Base-by-base conservation (phyloP, 1,284 basidiomycete species). In the Ustilago bromivora region DNA sequence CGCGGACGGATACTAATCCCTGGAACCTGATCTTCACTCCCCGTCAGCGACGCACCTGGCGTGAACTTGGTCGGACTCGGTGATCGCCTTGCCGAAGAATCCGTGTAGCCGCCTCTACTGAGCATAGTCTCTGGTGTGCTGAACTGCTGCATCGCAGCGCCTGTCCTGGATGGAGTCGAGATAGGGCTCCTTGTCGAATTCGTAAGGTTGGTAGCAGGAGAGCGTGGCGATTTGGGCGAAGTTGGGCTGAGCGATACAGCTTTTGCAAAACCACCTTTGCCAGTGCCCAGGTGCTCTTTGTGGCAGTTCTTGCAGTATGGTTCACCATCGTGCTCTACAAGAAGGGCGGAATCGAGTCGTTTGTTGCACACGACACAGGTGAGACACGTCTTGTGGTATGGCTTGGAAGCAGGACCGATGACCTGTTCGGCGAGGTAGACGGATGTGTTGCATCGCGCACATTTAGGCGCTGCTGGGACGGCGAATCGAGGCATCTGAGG, bases 281-380 rank as follows among this genome's bases (percentile, higher is more conserved):
- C 85, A 11, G 82, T 83, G 9, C 85, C 85, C 2, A 86, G 72
- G 57, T 83, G 75, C 49, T 78, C 80, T 31, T 71, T 71, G 65
- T 86, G 84, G 62, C 85, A 86, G 38, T 82, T 81, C 61, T 81
- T 84, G 73, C 85, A 86, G 60, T 79, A 84, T 0, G 85, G 82
- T 51, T 86, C 71, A 57, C 79, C 78, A 54, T 86, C 84, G 52
- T 86, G 84, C 54, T 86, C 85, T 11, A 86, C 71, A 7, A 86
- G 71, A 8, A 84, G 74, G 13, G 83, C 81, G 8, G 81, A 82
- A 54, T 86, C 85, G 40, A 86, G 79, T 2, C 82, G 75, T 49
- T 83, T 82, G 61, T 77, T 75, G 80, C 85, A 86, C 23, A 81
- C 76, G 47, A 79, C 65, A 62, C 85, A 86, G 23, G 80, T 82